Evolutionary conservation across 352 stramenopile genomes (phyloP).

Genomic region (Pythium vanterpoolii): DNA sequence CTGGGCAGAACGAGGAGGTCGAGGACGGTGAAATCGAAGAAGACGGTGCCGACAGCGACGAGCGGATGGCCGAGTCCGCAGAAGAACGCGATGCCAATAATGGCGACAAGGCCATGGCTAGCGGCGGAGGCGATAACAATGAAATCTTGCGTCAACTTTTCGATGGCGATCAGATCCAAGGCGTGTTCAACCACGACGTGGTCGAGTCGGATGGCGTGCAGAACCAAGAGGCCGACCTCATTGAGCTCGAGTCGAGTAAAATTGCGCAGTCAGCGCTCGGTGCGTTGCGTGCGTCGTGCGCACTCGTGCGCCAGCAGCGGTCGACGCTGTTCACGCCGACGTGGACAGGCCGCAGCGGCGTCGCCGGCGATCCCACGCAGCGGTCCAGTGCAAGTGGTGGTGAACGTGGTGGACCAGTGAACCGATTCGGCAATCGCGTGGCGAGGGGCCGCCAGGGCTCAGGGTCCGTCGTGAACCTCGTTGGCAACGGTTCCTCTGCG

Average conservation of each 20-base stretch:
- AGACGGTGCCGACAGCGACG: constrained; percentile 1
- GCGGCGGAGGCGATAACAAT: constrained; percentile 61
- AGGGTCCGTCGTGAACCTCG: constrained; percentile 6
- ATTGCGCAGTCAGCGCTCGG: constrained; percentile 84
- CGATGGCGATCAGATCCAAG: constrained; percentile 87
- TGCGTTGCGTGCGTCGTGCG: constrained; percentile 78
- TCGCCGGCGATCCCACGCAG: constrained; percentile 61
- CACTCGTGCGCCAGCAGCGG: constrained; percentile 62
- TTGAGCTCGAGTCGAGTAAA: constrained; percentile 91
- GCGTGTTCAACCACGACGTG: constrained; percentile 95
- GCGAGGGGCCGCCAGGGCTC: constrained; percentile 24
- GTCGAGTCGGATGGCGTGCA: constrained; percentile 87
- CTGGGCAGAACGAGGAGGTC: constrained; percentile 19
- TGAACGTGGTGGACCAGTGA: not conserved
- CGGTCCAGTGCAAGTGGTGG: constrained; percentile 7
- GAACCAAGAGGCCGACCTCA: constrained; percentile 88
- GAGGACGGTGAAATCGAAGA: constrained; percentile 26
- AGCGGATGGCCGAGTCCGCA: constrained; percentile 16
- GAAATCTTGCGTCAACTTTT: constrained; percentile 90
- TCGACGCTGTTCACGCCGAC: constrained; percentile 65
- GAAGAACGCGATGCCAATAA: constrained; percentile 10
- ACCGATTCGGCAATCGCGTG: constrained; percentile 42
- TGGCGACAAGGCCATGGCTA: not conserved
- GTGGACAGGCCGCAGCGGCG: constrained; percentile 72
- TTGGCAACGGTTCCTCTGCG: not conserved